Base-by-base conservation (phyloP, 306 rosid species). In the Quercus bicolor region DNA sequence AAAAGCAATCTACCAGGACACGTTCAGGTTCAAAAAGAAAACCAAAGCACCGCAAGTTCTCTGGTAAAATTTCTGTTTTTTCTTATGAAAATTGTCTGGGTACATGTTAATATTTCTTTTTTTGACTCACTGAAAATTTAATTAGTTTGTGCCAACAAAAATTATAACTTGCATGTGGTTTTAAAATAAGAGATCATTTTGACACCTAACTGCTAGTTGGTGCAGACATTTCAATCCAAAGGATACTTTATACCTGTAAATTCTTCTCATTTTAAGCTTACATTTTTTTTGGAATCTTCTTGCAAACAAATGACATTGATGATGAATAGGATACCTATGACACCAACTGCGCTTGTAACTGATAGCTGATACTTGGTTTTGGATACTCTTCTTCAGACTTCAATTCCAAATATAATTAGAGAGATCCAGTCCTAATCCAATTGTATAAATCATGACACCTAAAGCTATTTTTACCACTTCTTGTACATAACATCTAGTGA, bases 21-120 rank as follows among this genome's bases (percentile, higher is more conserved):
- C 87, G 71, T 60, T 61, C 88, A 23, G 85, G 81, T 82, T 79
- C 88, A 53, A 95, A 90, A 87, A 95, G 70, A 86, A 95, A 88
- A 85, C 33, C 78, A 72, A 94, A 79, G 77, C 92, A 85, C 40
- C 97, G 72, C 53, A 94, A 88, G 59, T 87, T 80, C 88, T 91
- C 97, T 65, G 97, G 97, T 90, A 83, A 81, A 12, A 52, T 66
- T 33, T 69, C 73, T 79, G 34, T 66, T 79, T 66, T 79, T 83
- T 34, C 70, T 72, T 18, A 51, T 37, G 51, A 48, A 7, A 68
- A 34, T 18, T 21, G 24, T 51, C 13, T 66, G 48, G 72, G 77
- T 71, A 2, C 76, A 51, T 69, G 18, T 80, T 73, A 43, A 55
- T 75, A 37, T 24, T 78, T 77, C 51, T 64, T 55, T 62, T 28